Base-by-base conservation (phyloP, 208 protist species). In the Trypanosoma rangeli region DNA sequence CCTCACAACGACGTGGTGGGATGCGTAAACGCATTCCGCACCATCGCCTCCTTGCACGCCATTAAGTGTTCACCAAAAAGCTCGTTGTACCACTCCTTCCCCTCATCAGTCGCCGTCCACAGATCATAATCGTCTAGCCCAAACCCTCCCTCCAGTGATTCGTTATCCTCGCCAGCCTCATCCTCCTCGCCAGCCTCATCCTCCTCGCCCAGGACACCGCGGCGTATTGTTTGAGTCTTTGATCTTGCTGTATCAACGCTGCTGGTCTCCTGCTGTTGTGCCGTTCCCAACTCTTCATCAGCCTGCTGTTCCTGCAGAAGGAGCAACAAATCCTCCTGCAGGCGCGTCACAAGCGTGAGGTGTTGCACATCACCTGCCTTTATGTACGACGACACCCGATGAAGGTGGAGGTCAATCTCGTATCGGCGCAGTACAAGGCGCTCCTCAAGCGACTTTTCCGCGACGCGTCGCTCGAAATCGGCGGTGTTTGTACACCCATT, bases 291-390 rank as follows among this genome's bases (percentile, higher is more conserved):
- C 31, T 55, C 29, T 24, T 70, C 66, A 22, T 70, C 66, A 3
- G 26, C 44, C 22, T 42, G n/a, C 37, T 70, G 66, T 13, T 54
- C 66, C 44, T 54, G 37, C 29, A 70, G 10, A 0, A 70, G 29
- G 4, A n/a, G n/a, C 10, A 70, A 28, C 22, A 70, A 31, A 39
- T 52, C 55, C 42, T 55, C 66, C 44, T 70, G 66, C 33, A 70
- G 44, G 24, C 55, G 37, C 1, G 66, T 28, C 18, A 70, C 56
- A n/a, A 39, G 35, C 22, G 44, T 26, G 28, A 70, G 29, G 28
- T 63, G 42, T 18, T 35, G 24, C 31, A 37, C 37, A 60, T 61
- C 64, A 52, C n/a, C 52, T 18, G 28, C 44, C 9, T 64, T 54
- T 18, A 55, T 54, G 42, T 44, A 63, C 29, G 44, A 29, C 5